These are phyloP conservation scores for Panicum miliaceum DNA, from an alignment of 176 grass and related monocot species.

Conservation along the genomic window DNA sequence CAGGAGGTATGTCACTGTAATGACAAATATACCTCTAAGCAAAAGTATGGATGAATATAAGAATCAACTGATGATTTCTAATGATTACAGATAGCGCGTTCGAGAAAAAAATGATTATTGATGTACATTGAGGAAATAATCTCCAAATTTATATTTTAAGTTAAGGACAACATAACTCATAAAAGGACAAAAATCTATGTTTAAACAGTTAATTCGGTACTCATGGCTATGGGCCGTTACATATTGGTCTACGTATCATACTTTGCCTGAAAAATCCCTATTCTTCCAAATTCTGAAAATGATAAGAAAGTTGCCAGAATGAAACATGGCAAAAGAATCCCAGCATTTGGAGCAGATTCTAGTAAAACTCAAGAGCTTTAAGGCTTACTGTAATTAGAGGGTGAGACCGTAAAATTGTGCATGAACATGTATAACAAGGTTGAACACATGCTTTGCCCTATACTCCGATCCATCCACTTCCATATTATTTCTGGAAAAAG, in stretches of 20 bases:
- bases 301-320: background rate
- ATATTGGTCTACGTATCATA: background rate
- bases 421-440: constrained; percentile 8
- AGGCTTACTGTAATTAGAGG: background rate
- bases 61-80: constrained; percentile 14
- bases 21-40: background rate
- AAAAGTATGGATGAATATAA: background rate
- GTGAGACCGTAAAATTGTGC: constrained; percentile 1
- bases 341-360: background rate
- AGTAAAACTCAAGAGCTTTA: constrained; percentile 16
- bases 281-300: background rate
- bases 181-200: constrained; percentile 4
- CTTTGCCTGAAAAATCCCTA: background rate
- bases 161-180: background rate
- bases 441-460: constrained; percentile 15
- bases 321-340: background rate
- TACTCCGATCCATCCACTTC: background rate
- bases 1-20: background rate
- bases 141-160: constrained; percentile 7
- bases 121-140: background rate
- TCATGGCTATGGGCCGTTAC: background rate
- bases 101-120: background rate
- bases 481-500: constrained; percentile 8
- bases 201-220: background rate
- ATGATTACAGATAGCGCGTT: background rate